Conservation (phyloP, 164 flowering plant species). For the Chimonanthus salicifolius region DNA sequence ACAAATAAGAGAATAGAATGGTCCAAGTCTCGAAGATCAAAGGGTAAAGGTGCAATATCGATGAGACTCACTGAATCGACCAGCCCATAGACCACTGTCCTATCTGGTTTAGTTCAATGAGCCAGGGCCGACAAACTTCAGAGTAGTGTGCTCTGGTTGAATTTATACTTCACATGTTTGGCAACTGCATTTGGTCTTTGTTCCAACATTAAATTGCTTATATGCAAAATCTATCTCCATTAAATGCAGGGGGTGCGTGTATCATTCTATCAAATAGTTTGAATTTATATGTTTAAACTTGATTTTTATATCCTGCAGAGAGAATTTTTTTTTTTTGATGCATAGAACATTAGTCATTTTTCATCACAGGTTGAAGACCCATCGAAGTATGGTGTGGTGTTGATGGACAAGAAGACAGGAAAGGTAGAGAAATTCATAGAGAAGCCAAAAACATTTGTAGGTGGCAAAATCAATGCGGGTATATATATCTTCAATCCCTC, state of each 20-base stretch:
- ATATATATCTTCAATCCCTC: constrained; percentile 23
- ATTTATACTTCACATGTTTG: neutral
- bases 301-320: neutral
- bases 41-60: too few relatives aligned
- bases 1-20: neutral
- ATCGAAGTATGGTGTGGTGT: constrained; percentile 26
- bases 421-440: constrained; percentile 24
- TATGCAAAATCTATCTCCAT: neutral
- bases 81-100: neutral
- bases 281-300: too few relatives aligned
- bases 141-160: neutral
- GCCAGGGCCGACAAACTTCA: too few relatives aligned
- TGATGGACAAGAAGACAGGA: constrained; percentile 21
- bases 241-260: too few relatives aligned
- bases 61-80: too few relatives aligned
- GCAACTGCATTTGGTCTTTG: neutral
- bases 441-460: constrained; percentile 21
- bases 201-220: neutral
- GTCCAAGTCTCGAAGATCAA: neutral
- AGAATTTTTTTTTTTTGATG: neutral
- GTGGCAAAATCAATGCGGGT: constrained; percentile 24
- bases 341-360: neutral
- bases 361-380: constrained; percentile 22
- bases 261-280: too few relatives aligned
- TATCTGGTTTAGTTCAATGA: too few relatives aligned